phyloP scores from a whole-genome alignment of 169 alveolate genomes.

The Plasmodium cynomolgi region DNA sequence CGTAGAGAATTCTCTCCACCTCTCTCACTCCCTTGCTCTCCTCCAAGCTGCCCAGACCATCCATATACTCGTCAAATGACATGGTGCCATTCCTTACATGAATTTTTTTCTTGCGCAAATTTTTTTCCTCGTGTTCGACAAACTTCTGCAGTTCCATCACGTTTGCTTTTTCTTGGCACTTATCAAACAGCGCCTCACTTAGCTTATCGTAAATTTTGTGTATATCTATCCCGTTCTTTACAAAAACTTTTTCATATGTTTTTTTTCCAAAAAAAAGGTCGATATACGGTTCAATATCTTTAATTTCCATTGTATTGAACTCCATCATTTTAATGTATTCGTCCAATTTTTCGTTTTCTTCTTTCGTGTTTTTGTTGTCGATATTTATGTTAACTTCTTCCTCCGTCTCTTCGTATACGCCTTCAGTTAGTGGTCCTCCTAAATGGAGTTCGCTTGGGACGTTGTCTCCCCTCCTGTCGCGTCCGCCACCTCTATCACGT shows the following conservation, averaged over 20 bases:
- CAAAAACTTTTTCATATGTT: constrained; percentile 32
- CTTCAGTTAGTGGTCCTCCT: not conserved
- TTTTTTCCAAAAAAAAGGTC: constrained; percentile 66
- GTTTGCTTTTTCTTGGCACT: constrained; percentile 46
- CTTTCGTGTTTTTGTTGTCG: constrained; percentile 51
- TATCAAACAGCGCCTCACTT: constrained; percentile 33
- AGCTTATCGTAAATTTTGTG: constrained; percentile 25
- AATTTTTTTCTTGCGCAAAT: constrained; percentile 17
- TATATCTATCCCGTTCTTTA: constrained; percentile 39
- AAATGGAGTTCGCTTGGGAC: not conserved
- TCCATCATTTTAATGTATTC: constrained; percentile 37
- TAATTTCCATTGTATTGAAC: constrained; percentile 28
- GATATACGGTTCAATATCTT: constrained; percentile 29
- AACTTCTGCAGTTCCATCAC: constrained; percentile 53
- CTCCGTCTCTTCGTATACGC: not conserved
- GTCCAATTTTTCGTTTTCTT: constrained; percentile 56
- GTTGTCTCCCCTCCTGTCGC: not conserved
- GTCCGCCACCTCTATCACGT: not conserved
- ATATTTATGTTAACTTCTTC: constrained; percentile 52
- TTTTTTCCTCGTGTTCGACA: constrained; percentile 45
- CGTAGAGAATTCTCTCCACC: constrained; percentile 25
- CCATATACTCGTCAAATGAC: constrained; percentile 36
- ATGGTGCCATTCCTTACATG: constrained; percentile 43
- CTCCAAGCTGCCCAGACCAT: constrained; percentile 12
- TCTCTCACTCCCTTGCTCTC: constrained; percentile 25